phyloP scores from a whole-genome alignment of 305 asterid species.

The Plantago lanceolata region DNA sequence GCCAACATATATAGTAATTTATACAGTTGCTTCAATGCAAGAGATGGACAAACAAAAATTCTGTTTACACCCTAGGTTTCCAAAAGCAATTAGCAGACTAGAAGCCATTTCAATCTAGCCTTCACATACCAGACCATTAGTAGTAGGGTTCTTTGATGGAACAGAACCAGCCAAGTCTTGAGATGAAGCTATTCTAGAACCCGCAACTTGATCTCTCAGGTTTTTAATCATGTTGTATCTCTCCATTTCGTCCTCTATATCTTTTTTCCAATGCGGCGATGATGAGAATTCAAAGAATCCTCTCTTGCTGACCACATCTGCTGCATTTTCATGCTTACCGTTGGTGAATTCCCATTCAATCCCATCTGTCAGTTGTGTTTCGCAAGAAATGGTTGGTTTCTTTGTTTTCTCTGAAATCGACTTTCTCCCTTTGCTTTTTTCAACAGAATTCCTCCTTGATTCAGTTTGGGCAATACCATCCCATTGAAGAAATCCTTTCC shows the following conservation, averaged over 20 bases:
- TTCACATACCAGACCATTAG: conserved; percentile 36
- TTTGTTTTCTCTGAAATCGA: conserved; percentile 37
- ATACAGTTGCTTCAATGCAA: conserved; percentile 12
- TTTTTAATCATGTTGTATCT: conserved; percentile 81
- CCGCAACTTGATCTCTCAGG: conserved; percentile 73
- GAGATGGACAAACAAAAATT: conserved; percentile 7
- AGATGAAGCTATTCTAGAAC: conserved; percentile 46
- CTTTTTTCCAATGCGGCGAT: conserved; percentile 45
- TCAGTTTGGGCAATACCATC: conserved; percentile 28
- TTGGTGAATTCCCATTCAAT: conserved; percentile 53
- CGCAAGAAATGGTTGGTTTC: conserved; percentile 31
- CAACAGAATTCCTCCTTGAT: conserved; percentile 40
- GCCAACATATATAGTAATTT: conserved; percentile 7
- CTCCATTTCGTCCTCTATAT: conserved; percentile 67
- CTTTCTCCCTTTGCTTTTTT: conserved; percentile 41
- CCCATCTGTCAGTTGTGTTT: conserved; percentile 31
- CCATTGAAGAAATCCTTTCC: conserved; percentile 61
- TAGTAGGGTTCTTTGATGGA: conserved; percentile 40
- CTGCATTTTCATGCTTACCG: conserved; percentile 34
- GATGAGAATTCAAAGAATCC: conserved; percentile 49
- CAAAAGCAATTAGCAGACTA: not conserved
- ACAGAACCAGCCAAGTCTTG: conserved; percentile 42
- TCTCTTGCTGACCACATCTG: conserved; percentile 31
- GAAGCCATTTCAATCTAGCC: conserved; percentile 28
- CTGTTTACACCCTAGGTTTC: conserved; percentile 11